Conservation (phyloP, 176 grass and related monocot species). For the Hordeum vulgare region MorexV3_pseudomolecules_assembly NC_058523.1:388254051-388254550, state of each 20-base stretch:
- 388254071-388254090: too few species aligned
- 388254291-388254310: background rate
- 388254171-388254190: too few species aligned
- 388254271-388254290: too few species aligned
- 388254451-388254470: background rate
- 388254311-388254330: background rate
- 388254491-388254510: background rate
- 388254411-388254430: background rate
- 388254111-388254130: too few species aligned
- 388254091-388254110: too few species aligned
- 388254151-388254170: too few species aligned
- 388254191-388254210: background rate
- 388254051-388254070: too few species aligned
- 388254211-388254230: constrained; percentile 18
- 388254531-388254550: background rate
- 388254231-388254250: background rate
- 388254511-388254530: background rate
- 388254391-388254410: background rate
- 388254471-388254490: background rate
- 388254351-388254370: background rate
- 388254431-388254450: background rate
- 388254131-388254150: too few species aligned
- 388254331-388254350: background rate
- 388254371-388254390: background rate
- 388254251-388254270: background rate